These are phyloP conservation scores for Adansonia digitata DNA, from an alignment of 345 rosid species.

Conservation along the genomic window DNA sequence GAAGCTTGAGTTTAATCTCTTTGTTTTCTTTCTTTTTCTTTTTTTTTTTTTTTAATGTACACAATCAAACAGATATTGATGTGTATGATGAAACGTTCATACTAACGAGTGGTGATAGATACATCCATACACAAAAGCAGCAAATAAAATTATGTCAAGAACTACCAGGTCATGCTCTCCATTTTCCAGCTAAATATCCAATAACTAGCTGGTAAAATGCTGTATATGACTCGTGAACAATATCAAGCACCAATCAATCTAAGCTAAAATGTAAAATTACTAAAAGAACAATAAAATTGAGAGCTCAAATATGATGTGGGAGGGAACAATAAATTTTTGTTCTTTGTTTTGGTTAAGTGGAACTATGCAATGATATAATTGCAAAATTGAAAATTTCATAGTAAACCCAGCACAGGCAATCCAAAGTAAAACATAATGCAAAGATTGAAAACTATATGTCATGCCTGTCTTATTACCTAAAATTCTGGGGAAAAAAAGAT, in stretches of 20 bases:
- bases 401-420: neutral
- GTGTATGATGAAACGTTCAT: neutral
- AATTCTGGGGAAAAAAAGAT: too few species aligned
- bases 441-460: too few species aligned
- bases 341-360: too few species aligned
- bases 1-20: neutral
- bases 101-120: neutral
- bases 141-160: neutral
- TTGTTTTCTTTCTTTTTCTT: too few species aligned
- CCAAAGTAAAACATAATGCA: neutral
- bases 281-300: too few species aligned
- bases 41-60: too few species aligned
- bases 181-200: too few species aligned
- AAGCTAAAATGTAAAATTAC: too few species aligned
- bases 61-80: neutral
- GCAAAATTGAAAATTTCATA: neutral
- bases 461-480: too few species aligned
- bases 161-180: neutral
- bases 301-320: too few species aligned
- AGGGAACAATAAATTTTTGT: too few species aligned
- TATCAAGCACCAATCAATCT: neutral
- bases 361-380: too few species aligned
- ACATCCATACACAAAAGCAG: neutral
- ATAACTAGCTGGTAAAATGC: neutral
- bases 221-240: neutral